Base-by-base conservation (phyloP, 2,329 filamentous ascomycete species). In the Alternaria ventricosa region DNA sequence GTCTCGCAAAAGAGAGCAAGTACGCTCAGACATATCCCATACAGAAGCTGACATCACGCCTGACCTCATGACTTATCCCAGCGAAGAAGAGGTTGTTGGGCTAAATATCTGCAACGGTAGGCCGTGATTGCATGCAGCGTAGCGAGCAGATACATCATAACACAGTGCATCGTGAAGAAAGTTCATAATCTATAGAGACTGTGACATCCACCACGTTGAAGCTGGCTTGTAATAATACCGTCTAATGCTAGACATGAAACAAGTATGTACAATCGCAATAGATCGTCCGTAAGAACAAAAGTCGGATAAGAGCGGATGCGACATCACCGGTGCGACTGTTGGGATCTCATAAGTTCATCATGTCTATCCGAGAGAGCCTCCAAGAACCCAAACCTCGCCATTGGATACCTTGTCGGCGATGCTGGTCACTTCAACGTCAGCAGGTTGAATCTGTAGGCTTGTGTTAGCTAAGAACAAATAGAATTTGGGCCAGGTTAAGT, bases 341-440 rank as follows among this genome's bases (percentile, higher is more conserved):
- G 3, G 28, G 8, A 18, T 36, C 6, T 53, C 2, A 0, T 7
- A 6, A 23, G 3, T 25, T n/a, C 2, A 51, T 22, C 8, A 8
- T 18, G 10, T 13, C 28, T 68, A 78, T 36, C 67, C 87, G 62
- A 90, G 74, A 23, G 90, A 87, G 5, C 84, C 85, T 68, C 87
- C 87, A 63, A 92, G 75, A 41, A 94, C 86, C 93, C 93, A 96
- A 70, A 98, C 86, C 81, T 98, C 92, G 5, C 96, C 96, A 77
- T 98, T 99, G 4, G 88, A 87, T 18, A 96, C 94, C 64, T 88
- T 87, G 69, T 90, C 90, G 2, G 90, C 90, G 55, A 97, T 85
- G 61, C 84, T 89, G 45, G 89, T 87, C 13, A 98, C 91, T 78
- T 94, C 89, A 46, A 97, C 88, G 67, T 89, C 86, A 6, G 91